Conservation (phyloP, 2,329 filamentous ascomycete genomes). For the Scytalidium sp. region DNA sequence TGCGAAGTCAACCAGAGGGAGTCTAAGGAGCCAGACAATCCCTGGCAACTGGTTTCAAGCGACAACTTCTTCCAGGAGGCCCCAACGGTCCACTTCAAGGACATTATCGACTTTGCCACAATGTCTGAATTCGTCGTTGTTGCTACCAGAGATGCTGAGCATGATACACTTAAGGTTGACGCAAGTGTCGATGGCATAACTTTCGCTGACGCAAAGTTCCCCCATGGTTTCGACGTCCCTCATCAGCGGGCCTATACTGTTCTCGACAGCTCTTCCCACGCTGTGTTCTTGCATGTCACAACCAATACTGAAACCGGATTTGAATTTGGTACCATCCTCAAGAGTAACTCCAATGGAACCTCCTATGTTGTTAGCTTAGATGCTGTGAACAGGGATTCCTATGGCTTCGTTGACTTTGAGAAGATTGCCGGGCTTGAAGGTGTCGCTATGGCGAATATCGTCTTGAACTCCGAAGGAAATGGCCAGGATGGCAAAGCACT, state of each 20-base stretch:
- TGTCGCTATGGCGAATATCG: slow-evolving; percentile 81
- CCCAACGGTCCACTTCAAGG: slow-evolving; percentile 58
- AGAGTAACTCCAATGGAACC: slow-evolving; percentile 98
- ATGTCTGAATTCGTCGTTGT: slow-evolving; percentile 98
- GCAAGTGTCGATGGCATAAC: slow-evolving; percentile 80
- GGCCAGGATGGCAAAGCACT: slow-evolving; percentile 71
- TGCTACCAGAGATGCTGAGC: slow-evolving; percentile 64
- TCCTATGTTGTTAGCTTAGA: slow-evolving; percentile 83
- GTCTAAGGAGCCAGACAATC: slow-evolving; percentile 55
- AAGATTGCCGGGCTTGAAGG: slow-evolving; percentile 92
- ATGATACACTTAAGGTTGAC: slow-evolving; percentile 69
- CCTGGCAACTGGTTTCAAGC: slow-evolving; percentile 71
- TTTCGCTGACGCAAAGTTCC: slow-evolving; percentile 84
- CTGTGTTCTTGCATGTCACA: slow-evolving; percentile 90
- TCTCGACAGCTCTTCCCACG: slow-evolving; percentile 90
- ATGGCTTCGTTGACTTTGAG: slow-evolving; percentile 89
- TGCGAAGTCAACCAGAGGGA: slow-evolving; percentile 63
- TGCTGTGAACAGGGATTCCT: slow-evolving; percentile 75
- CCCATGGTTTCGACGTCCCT: slow-evolving; percentile 74
- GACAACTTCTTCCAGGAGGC: slow-evolving; percentile 72
- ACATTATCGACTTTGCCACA: slow-evolving; percentile 83
- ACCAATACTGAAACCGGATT: slow-evolving; percentile 63
- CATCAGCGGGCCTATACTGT: slow-evolving; percentile 87
- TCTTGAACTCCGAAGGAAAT: slow-evolving; percentile 61
- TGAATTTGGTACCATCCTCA: slow-evolving; percentile 84